Percentiles rank a stretch among this genome's conserved stretches.
Conservation (phyloP, 2,329 filamentous ascomycete genomes). For the Colletotrichum sansevieriae region DNA sequence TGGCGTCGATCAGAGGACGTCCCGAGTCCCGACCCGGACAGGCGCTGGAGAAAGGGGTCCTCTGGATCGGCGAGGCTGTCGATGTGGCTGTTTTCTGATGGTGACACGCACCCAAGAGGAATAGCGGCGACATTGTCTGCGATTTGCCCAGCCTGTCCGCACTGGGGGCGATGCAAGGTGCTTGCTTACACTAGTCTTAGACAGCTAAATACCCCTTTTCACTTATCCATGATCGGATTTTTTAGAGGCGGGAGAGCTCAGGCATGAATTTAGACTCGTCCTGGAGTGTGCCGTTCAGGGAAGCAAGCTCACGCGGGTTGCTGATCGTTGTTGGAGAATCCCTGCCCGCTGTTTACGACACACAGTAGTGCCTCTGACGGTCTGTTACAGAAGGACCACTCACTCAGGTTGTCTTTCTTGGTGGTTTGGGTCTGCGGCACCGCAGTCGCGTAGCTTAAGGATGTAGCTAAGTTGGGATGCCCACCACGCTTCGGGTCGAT, state of each 20-base stretch:
- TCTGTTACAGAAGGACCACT: conserved; percentile 7
- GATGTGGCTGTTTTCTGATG: conserved; percentile 19
- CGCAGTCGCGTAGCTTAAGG: neutral
- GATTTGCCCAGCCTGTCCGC: no score
- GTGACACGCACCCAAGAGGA: conserved; percentile 10
- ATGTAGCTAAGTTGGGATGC: neutral
- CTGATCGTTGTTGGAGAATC: conserved; percentile 35
- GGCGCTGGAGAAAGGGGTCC: neutral
- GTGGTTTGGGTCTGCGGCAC: neutral
- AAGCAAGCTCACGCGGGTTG: conserved; percentile 13
- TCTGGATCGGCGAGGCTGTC: conserved; percentile 14
- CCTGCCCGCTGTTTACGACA: conserved; percentile 20
- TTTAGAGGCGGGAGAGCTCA: no score
- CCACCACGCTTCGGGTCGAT: neutral
- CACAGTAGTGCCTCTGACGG: conserved; percentile 9
- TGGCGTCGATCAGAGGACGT: conserved; percentile 16
- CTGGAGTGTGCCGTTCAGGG: neutral
- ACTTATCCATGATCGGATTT: no score
- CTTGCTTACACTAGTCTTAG: no score
- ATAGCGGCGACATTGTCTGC: neutral
- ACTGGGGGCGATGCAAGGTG: no score
- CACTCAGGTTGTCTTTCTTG: neutral
- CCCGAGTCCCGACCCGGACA: no score
- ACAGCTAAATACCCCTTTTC: neutral
- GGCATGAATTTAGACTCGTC: no score